phyloP scores from a whole-genome alignment of 805 yeast species.

The Nakazawaea ernobii region DNA sequence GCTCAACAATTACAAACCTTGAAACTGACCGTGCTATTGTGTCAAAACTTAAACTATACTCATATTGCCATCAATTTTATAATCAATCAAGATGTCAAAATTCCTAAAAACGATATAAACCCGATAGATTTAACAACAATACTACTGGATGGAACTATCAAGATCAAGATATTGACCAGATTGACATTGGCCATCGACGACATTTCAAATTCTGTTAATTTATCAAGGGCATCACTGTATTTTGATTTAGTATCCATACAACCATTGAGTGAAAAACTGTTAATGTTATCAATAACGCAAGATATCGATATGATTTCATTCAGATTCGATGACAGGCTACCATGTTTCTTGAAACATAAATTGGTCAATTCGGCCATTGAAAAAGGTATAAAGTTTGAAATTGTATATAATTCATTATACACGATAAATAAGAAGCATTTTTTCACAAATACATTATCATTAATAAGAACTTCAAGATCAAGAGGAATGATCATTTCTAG shows the following conservation, averaged over 20 bases:
- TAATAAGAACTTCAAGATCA: conserved; percentile 75
- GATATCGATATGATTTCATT: conserved; percentile 82
- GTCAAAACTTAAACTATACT: conserved; percentile 62
- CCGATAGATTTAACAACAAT: conserved; percentile 28
- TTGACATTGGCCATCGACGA: conserved; percentile 75
- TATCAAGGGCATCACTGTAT: conserved; percentile 33
- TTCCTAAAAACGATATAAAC: conserved; percentile 38
- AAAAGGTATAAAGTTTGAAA: conserved; percentile 78
- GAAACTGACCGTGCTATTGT: conserved; percentile 44
- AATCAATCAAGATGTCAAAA: conserved; percentile 42
- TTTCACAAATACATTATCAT: conserved; percentile 65
- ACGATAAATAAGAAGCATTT: conserved; percentile 48
- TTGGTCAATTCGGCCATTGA: conserved; percentile 77
- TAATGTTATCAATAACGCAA: conserved; percentile 66
- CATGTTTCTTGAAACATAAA: conserved; percentile 77
- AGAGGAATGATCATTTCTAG: conserved; percentile 76
- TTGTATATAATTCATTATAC: conserved; percentile 57
- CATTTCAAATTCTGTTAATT: conserved; percentile 65
- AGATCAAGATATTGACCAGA: conserved; percentile 50
- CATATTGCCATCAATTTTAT: conserved; percentile 72
- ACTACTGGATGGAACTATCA: conserved; percentile 14
- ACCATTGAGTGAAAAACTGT: conserved; percentile 75
- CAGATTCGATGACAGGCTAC: conserved; percentile 57
- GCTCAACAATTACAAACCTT: conserved; percentile 36
- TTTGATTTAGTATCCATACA: conserved; percentile 81